Conservation (phyloP, 768 basidiomycete species). For the Heimioporus sp. region DNA sequence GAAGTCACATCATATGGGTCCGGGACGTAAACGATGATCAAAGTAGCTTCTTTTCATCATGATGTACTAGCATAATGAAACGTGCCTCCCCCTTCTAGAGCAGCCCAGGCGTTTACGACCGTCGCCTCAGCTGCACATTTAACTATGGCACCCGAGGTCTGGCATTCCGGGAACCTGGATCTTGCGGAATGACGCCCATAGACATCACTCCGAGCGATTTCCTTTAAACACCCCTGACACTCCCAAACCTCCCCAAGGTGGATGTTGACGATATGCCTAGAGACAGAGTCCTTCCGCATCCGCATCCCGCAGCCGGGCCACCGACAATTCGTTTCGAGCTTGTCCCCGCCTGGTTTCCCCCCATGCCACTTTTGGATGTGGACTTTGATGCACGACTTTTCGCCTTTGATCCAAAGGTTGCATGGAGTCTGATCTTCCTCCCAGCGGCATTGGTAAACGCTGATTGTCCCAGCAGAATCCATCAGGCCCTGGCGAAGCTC, state of each 20-base stretch:
- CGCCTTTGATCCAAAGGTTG: conserved; percentile 13
- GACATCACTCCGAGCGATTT: conserved; percentile 7
- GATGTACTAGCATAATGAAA: not conserved
- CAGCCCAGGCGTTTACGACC: conserved; percentile 2
- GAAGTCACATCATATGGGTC: too few species aligned
- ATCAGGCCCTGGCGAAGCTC: conserved; percentile 4
- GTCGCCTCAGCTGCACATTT: conserved; percentile 1
- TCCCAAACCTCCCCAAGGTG: conserved; percentile 16
- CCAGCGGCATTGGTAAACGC: conserved; percentile 12
- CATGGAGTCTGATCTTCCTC: conserved; percentile 6
- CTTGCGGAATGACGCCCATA: conserved; percentile 4
- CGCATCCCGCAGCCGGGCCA: conserved; percentile 12
- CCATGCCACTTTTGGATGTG: conserved; percentile 22
- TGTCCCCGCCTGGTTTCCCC: conserved; percentile 7
- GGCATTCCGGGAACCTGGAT: conserved; percentile 1
- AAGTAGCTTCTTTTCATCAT: too few species aligned
- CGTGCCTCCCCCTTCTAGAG: conserved; percentile 6
- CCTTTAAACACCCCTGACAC: conserved; percentile 14
- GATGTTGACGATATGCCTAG: conserved; percentile 11
- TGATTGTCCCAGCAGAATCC: not conserved
- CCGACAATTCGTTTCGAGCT: conserved; percentile 1
- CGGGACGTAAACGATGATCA: too few species aligned
- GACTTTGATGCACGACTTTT: conserved; percentile 8
- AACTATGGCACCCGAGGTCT: conserved; percentile 1
- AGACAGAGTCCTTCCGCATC: conserved; percentile 22